These are phyloP conservation scores for Yamadazyma trypodendri DNA, from an alignment of 1,139 yeast species.

Conservation along the genomic window DNA sequence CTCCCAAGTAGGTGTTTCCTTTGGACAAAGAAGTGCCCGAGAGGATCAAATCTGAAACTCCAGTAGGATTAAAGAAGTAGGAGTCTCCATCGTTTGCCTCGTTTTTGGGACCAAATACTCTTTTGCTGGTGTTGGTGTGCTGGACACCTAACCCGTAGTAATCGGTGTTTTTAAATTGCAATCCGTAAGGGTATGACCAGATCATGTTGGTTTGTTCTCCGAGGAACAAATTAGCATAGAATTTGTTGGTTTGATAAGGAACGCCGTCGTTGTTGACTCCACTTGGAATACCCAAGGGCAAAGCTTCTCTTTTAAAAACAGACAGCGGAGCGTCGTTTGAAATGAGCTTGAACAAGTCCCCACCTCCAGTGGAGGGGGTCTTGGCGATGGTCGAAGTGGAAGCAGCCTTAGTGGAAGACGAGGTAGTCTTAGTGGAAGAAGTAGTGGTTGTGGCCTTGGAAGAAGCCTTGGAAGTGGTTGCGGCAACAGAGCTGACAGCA, in stretches of 20 bases:
- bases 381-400: conserved; percentile 7
- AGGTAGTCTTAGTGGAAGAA: conserved; percentile 5
- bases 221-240: conserved; percentile 74
- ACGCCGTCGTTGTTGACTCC: conserved; percentile 42
- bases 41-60: conserved; percentile 51
- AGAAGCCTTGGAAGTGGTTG: neutral
- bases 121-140: conserved; percentile 55
- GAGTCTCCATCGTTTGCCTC: conserved; percentile 25
- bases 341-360: conserved; percentile 49
- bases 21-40: conserved; percentile 52
- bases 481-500: neutral
- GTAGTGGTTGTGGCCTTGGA: conserved; percentile 4
- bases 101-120: conserved; percentile 63
- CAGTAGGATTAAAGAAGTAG: conserved; percentile 56
- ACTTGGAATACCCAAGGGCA: conserved; percentile 52
- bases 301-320: conserved; percentile 45
- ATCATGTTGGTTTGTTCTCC: conserved; percentile 61
- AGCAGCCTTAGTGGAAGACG: conserved; percentile 12
- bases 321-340: conserved; percentile 49
- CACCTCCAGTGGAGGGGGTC: conserved; percentile 2
- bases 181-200: conserved; percentile 82
- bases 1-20: conserved; percentile 34
- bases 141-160: conserved; percentile 67
- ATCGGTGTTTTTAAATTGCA: conserved; percentile 53
- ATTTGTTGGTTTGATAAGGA: conserved; percentile 79